Percentiles rank a stretch among this genome's conserved stretches.
Conservation (phyloP, 257 asterid genomes). For the Mentha longifolia region DNA sequence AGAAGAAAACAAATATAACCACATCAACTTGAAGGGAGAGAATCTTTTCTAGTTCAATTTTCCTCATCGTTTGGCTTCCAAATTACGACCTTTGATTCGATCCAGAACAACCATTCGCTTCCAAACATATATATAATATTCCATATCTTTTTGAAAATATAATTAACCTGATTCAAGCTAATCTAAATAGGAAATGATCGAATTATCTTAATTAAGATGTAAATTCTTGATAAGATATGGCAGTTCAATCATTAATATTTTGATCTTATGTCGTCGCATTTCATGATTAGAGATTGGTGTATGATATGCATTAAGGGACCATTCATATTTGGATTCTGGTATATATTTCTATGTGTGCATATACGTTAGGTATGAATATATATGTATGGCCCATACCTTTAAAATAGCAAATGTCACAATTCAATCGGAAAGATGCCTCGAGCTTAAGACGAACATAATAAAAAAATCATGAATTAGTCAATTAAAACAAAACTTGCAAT, state of each 20-base stretch:
- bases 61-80: too few species aligned
- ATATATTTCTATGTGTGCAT: neutral
- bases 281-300: neutral
- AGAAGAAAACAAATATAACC: neutral
- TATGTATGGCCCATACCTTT: conserved; percentile 6
- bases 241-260: conserved; percentile 5
- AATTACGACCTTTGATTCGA: too few species aligned
- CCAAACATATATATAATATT: too few species aligned
- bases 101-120: too few species aligned
- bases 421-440: conserved; percentile 23
- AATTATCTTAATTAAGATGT: too few species aligned
- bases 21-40: neutral
- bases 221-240: too few species aligned
- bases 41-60: neutral
- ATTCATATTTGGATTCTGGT: conserved; percentile 27
- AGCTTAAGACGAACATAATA: conserved; percentile 37
- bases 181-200: too few species aligned
- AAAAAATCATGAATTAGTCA: conserved; percentile 13
- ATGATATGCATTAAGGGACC: conserved; percentile 26
- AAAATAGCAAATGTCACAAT: conserved; percentile 25
- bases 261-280: neutral
- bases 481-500: conserved; percentile 9
- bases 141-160: too few species aligned
- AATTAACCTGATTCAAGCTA: too few species aligned
- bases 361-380: neutral